phyloP scores from a whole-genome alignment of 2,329 filamentous ascomycete genomes.

The Ascochyta viciae-villosae region DNA sequence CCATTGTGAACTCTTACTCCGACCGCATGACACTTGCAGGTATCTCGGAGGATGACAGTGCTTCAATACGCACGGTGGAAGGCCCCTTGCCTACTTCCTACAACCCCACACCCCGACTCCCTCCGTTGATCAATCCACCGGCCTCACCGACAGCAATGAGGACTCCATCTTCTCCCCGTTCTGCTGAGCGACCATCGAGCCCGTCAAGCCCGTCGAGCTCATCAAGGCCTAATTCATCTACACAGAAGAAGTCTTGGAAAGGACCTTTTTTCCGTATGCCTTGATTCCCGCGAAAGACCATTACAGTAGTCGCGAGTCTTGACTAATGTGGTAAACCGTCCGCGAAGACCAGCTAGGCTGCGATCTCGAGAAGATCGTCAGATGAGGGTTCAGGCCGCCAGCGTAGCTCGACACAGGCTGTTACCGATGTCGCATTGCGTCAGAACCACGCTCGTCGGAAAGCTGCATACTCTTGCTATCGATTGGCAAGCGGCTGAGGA shows the following conservation, averaged over 20 bases:
- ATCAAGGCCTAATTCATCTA: background rate
- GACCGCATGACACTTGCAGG: slow-evolving; percentile 41
- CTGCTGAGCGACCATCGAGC: slow-evolving; percentile 8
- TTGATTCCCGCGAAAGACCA: slow-evolving; percentile 18
- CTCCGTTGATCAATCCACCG: slow-evolving; percentile 25
- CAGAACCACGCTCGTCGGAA: background rate
- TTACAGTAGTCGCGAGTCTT: background rate
- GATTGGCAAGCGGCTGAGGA: background rate
- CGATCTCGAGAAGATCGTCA: background rate
- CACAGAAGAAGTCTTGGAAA: slow-evolving; percentile 36
- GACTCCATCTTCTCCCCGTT: slow-evolving; percentile 21
- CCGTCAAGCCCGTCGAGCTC: slow-evolving; percentile 9
- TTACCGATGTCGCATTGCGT: slow-evolving; percentile 4
- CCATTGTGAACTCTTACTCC: slow-evolving; percentile 41
- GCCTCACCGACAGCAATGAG: slow-evolving; percentile 15
- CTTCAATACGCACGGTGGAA: slow-evolving; percentile 38
- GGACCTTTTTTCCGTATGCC: slow-evolving; percentile 43
- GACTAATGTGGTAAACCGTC: background rate
- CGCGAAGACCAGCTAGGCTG: background rate
- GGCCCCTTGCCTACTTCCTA: slow-evolving; percentile 24
- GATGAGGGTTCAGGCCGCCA: background rate
- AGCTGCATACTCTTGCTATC: background rate
- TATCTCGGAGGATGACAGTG: slow-evolving; percentile 40
- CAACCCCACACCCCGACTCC: slow-evolving; percentile 24
- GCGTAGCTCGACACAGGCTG: background rate